phyloP scores from a whole-genome alignment of 352 stramenopile genomes.

The Phytophthora rubi region DNA sequence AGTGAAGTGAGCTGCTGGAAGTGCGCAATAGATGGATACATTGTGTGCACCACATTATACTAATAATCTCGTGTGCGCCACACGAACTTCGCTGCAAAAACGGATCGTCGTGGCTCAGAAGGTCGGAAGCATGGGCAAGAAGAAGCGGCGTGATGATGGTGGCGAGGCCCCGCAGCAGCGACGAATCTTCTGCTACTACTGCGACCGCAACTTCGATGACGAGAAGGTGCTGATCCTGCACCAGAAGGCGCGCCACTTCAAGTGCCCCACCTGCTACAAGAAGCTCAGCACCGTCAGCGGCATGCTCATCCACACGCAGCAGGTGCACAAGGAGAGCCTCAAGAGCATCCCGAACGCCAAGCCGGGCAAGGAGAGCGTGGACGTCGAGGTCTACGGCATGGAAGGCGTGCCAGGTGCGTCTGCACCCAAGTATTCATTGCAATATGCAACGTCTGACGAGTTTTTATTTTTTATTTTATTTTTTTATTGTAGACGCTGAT shows the following conservation, averaged over 20 bases:
- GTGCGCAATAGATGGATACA: conserved; percentile 6
- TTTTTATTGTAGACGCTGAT: conserved; percentile 19
- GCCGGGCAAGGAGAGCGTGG: conserved; percentile 73
- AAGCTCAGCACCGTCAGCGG: conserved; percentile 91
- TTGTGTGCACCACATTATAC: not conserved
- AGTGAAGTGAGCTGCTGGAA: conserved; percentile 32
- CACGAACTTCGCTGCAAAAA: conserved; percentile 10
- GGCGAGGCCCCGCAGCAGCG: conserved; percentile 40
- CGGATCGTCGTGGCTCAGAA: conserved; percentile 17
- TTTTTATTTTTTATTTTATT: conserved; percentile 18
- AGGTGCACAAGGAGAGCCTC: conserved; percentile 91
- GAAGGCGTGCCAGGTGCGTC: conserved; percentile 76
- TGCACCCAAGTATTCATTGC: not conserved
- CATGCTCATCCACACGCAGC: conserved; percentile 89
- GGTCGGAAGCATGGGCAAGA: conserved; percentile 72
- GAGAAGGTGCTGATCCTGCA: conserved; percentile 94
- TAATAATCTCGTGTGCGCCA: conserved; percentile 3
- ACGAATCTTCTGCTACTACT: conserved; percentile 94
- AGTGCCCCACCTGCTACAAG: conserved; percentile 92
- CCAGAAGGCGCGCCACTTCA: conserved; percentile 94
- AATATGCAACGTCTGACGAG: not conserved
- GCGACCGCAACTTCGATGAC: conserved; percentile 91
- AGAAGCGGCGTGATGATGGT: conserved; percentile 81
- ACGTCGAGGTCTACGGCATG: conserved; percentile 92
- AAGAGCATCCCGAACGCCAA: conserved; percentile 88